Evolutionary conservation across 371 early-diverging fungal species (phyloP), one percentile per base, ranked within the genome.

Genomic region (Parasitella parasitica): DNA sequence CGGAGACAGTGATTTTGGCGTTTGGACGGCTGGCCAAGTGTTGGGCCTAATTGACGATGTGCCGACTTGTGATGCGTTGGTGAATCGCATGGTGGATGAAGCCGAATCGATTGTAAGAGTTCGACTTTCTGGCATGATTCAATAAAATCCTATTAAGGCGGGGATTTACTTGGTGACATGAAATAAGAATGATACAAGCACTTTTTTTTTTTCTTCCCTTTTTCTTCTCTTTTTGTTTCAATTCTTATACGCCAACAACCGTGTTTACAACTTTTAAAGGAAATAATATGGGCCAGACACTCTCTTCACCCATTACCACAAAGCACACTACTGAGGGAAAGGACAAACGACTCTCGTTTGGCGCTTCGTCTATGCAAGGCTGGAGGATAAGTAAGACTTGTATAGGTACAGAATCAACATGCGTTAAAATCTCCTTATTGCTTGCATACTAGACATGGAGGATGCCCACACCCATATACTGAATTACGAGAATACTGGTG

Each of bases 361-460:
- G 90, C 38, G 90, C 93, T 34, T 92, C 92, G 18, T 85, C 86
- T 35, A 98, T 98, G 98, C 97, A 98, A 80, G 98, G 98, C 55
- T 98, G 98, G 98, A 84, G 98, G 73, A 87, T 95, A 69, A 91
- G 96, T 96, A 91, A 61, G 30, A 1, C 7, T 2, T 37, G 8
- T 16, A n/a, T 24, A 22, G 34, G n/a, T 22, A 9, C 6, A 18
- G 15, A n/a, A 11, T 16, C 38, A 37, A 34, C 12, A n/a, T n/a
- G n/a, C n/a, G n/a, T n/a, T n/a, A n/a, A 5, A 12, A 18, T 18
- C 20, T 18, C 41, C 41, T 18, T 41, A 18, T 41, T 41, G 32
- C 32, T 8, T 48, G 12, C 24, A 69, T 24, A 15, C 18, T 78
- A 94, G 94, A 82, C 55, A 97, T 97, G 98, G 98, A 97, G 76